phyloP scores from a whole-genome alignment of 75 land plant genomes.

The Selaginella tamariscina region DNA sequence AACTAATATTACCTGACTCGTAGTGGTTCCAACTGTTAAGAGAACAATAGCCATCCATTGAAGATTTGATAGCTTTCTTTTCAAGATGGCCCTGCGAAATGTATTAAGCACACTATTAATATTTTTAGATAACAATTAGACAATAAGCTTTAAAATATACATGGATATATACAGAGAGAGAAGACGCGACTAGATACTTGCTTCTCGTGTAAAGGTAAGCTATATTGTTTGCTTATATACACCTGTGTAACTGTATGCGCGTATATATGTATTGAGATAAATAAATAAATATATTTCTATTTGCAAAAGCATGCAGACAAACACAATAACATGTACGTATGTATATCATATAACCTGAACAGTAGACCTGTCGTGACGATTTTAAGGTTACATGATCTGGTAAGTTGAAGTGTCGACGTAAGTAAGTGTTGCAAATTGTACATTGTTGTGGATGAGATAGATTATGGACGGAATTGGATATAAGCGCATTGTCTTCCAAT shows the following conservation, averaged over 20 bases:
- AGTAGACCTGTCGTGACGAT: slow-evolving; percentile 90
- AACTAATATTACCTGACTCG: slow-evolving; percentile 56
- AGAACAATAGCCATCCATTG: slow-evolving; percentile 96
- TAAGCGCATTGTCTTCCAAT: slow-evolving; percentile 66
- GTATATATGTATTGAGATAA: too few relatives aligned
- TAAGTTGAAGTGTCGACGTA: slow-evolving; percentile 96
- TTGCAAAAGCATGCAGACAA: too few relatives aligned
- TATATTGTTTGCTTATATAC: too few relatives aligned
- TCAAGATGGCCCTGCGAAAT: slow-evolving; percentile 61
- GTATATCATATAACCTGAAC: slow-evolving; percentile 46
- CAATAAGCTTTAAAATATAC: too few relatives aligned
- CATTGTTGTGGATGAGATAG: slow-evolving; percentile 85
- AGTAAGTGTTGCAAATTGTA: slow-evolving; percentile 90
- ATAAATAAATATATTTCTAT: too few relatives aligned
- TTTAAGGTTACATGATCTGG: slow-evolving; percentile 91
- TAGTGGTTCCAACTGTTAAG: slow-evolving; percentile 81
- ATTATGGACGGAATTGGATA: slow-evolving; percentile 84
- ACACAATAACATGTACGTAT: too few relatives aligned
- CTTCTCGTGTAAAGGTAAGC: too few relatives aligned
- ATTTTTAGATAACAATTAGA: too few relatives aligned
- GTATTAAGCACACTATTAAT: too few relatives aligned
- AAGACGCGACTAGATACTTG: too few relatives aligned
- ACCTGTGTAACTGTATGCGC: too few relatives aligned
- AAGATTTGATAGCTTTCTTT: slow-evolving; percentile 67
- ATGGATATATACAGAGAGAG: too few relatives aligned